phyloP scores from a whole-genome alignment of 2,329 filamentous ascomycete genomes.

The Penicillium sp. region DNA sequence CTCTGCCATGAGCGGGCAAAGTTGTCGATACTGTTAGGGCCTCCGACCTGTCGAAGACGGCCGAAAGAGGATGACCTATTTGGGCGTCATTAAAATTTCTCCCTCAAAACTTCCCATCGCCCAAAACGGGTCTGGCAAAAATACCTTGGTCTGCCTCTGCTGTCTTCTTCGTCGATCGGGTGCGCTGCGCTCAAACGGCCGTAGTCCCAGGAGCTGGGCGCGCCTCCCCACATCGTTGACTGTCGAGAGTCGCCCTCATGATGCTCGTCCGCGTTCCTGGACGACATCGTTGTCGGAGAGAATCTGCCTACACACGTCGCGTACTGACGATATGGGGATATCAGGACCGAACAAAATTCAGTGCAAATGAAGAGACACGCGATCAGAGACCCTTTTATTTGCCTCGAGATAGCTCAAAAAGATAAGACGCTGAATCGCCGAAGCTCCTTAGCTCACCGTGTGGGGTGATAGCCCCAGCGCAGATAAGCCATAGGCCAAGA shows the following conservation, averaged over 20 bases:
- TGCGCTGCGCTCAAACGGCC: constrained; percentile 7
- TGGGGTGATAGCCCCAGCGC: constrained; percentile 6
- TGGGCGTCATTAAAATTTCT: constrained; percentile 8
- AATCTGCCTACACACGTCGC: not conserved
- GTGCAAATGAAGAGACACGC: not conserved
- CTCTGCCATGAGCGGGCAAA: constrained; percentile 92
- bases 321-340: not conserved
- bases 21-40: constrained; percentile 89
- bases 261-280: constrained; percentile 5
- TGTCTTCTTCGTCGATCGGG: constrained; percentile 15
- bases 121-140: not conserved
- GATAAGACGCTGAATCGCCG: constrained; percentile 6
- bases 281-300: not conserved
- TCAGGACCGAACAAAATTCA: not conserved
- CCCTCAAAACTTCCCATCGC: not conserved
- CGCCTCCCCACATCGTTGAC: constrained; percentile 3
- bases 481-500: constrained; percentile 3
- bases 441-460: constrained; percentile 4
- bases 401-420: not conserved
- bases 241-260: constrained; percentile 6
- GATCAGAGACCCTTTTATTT: not conserved
- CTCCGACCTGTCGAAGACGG: constrained; percentile 67
- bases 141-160: constrained; percentile 16
- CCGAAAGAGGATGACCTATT: constrained; percentile 41
- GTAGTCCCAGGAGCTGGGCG: constrained; percentile 18